Evolutionary conservation across 177 flowering plant species (phyloP), one percentile per base, ranked within the genome.

Genomic region (Vitis hybrid): DNA sequence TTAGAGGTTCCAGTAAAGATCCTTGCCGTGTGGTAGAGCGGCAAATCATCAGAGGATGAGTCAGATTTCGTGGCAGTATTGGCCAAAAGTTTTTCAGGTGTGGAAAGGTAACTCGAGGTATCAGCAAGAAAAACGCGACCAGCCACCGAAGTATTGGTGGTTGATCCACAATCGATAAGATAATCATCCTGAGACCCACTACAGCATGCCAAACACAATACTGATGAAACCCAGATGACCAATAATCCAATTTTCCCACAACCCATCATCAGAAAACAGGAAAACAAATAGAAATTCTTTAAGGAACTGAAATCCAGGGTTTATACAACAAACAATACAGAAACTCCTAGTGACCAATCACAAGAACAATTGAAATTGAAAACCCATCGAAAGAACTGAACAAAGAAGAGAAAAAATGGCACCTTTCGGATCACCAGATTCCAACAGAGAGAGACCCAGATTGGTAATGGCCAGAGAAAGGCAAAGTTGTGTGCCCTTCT

Each of bases 161-260:
- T 15, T 54, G 94, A 88, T 65, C 94, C 94, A 78, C 92, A 90
- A 48, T 86, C 82, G 58, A 90, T 75, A 45, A 84, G 84, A 67
- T 86, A 86, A 71, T 72, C 77, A 61, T 90, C 94, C 14, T 64
- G 64, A 14, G 94, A 89, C 66, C 83, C 87, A 49, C 14, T 8
- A 62, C 73, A 76, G 51, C 74, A 70, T 11, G 40, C 66, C 70
- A 80, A 77, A 23, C 62, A 69, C 72, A 79, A 60, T 1, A 83
- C 51, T 30, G 71, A 71, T 14, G 66, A 78, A 72, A 71, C 69
- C 82, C 81, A 84, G 23, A 75, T 58, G 52, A 40, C 8, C 45
- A 68, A 57, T 56, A 75, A 61, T 17, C 34, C 68, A 66, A 63
- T 50, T 61, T 54, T 57, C 13, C 67, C 32, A 75, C 5, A 21